phyloP scores from a whole-genome alignment of 2,329 filamentous ascomycete species.

The Xylariaceae sp. region DNA sequence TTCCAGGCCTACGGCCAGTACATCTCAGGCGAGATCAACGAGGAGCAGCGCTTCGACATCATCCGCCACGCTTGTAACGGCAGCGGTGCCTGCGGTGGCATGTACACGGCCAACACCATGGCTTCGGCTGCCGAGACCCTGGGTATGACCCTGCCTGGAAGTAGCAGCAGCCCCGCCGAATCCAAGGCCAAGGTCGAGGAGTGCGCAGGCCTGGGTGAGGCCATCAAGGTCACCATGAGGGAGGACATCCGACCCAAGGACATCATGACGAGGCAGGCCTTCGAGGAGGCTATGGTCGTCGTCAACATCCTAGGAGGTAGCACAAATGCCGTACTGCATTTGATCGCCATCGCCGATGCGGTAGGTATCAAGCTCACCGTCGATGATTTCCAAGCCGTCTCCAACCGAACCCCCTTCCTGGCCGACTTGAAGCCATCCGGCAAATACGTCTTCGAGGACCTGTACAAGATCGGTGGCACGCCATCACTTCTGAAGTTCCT shows the following conservation, averaged over 20 bases:
- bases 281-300: slow-evolving; percentile 81
- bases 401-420: slow-evolving; percentile 73
- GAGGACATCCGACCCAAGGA: slow-evolving; percentile 75
- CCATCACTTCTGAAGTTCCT: slow-evolving; percentile 85
- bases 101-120: slow-evolving; percentile 78
- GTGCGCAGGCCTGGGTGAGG: slow-evolving; percentile 66
- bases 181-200: slow-evolving; percentile 67
- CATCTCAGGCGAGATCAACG: slow-evolving; percentile 83
- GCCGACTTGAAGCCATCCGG: slow-evolving; percentile 82
- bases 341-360: slow-evolving; percentile 79
- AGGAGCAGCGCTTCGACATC: slow-evolving; percentile 90
- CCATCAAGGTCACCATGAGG: slow-evolving; percentile 69
- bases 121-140: slow-evolving; percentile 69
- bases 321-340: slow-evolving; percentile 80
- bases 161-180: slow-evolving; percentile 75
- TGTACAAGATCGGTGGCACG: slow-evolving; percentile 83
- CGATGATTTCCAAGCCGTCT: slow-evolving; percentile 81
- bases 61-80: slow-evolving; percentile 88
- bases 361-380: slow-evolving; percentile 79
- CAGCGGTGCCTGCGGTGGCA: slow-evolving; percentile 78
- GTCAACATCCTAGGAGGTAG: slow-evolving; percentile 80
- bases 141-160: slow-evolving; percentile 77
- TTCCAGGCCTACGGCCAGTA: slow-evolving; percentile 98
- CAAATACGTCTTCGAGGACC: slow-evolving; percentile 79
- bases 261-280: slow-evolving; percentile 74